These are phyloP conservation scores for Marasmius tenuissimus DNA, from an alignment of 1,284 basidiomycete species.

Conservation along the genomic window DNA sequence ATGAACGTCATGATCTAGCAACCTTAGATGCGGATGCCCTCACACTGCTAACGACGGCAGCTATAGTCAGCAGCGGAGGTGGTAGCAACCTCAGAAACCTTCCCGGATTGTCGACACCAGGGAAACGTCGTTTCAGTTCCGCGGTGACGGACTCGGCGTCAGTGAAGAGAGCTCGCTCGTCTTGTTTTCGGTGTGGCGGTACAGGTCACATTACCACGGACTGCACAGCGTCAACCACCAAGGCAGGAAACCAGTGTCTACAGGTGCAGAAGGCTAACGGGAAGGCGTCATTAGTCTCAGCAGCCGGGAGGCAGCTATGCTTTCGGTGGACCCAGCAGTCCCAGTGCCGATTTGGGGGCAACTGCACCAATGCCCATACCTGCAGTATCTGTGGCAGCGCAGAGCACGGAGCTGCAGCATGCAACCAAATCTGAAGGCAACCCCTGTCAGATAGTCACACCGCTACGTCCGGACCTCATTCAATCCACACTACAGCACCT, in stretches of 20 bases:
- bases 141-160: neutral
- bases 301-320: neutral
- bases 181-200: neutral
- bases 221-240: neutral
- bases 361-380: neutral
- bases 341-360: neutral
- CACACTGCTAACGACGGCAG: neutral
- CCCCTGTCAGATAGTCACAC: neutral
- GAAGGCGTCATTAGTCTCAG: neutral
- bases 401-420: neutral
- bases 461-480: neutral
- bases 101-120: neutral
- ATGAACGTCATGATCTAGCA: neutral
- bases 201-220: neutral
- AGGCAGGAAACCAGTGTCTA: neutral
- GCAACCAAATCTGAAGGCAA: neutral
- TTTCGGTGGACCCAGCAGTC: neutral
- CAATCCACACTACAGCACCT: neutral
- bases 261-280: neutral
- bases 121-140: neutral
- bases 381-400: neutral
- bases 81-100: neutral
- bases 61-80: neutral
- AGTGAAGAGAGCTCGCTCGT: too few relatives aligned
- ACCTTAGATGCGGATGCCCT: neutral